Conservation (phyloP, 2,329 filamentous ascomycete species). For the Penicillium freii region DNA sequence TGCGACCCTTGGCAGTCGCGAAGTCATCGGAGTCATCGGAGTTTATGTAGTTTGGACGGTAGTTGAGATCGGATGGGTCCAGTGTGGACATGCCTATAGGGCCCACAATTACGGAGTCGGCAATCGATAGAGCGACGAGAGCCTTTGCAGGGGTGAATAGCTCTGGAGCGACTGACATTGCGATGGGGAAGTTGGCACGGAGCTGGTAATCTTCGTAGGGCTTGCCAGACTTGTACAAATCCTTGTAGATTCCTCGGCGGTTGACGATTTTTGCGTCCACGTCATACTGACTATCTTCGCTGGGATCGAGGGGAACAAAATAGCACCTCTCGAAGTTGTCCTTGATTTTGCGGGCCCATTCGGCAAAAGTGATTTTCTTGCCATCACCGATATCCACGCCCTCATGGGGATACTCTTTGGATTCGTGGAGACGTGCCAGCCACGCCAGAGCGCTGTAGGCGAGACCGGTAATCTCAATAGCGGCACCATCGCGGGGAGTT, state of each 20-base stretch:
- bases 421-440: slow-evolving; percentile 65
- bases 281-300: slow-evolving; percentile 74
- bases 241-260: slow-evolving; percentile 95
- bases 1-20: slow-evolving; percentile 86
- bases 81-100: slow-evolving; percentile 95
- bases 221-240: slow-evolving; percentile 89
- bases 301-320: slow-evolving; percentile 70
- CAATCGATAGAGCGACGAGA: slow-evolving; percentile 72
- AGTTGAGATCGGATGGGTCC: slow-evolving; percentile 88
- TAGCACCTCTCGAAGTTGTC: slow-evolving; percentile 89
- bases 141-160: slow-evolving; percentile 80
- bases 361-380: slow-evolving; percentile 64
- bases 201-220: slow-evolving; percentile 98
- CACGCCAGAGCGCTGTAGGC: slow-evolving; percentile 85
- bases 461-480: slow-evolving; percentile 91
- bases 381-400: slow-evolving; percentile 68
- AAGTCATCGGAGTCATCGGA: slow-evolving; percentile 91
- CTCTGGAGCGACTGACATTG: slow-evolving; percentile 88
- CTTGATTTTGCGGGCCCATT: slow-evolving; percentile 80
- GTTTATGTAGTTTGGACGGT: slow-evolving; percentile 92
- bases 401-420: slow-evolving; percentile 69
- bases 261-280: slow-evolving; percentile 78
- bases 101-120: slow-evolving; percentile 75
- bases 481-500: slow-evolving; percentile 93
- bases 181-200: slow-evolving; percentile 88